phyloP scores from a whole-genome alignment of 2,329 filamentous ascomycete species.

The Sarocladium brachiariae region DNA sequence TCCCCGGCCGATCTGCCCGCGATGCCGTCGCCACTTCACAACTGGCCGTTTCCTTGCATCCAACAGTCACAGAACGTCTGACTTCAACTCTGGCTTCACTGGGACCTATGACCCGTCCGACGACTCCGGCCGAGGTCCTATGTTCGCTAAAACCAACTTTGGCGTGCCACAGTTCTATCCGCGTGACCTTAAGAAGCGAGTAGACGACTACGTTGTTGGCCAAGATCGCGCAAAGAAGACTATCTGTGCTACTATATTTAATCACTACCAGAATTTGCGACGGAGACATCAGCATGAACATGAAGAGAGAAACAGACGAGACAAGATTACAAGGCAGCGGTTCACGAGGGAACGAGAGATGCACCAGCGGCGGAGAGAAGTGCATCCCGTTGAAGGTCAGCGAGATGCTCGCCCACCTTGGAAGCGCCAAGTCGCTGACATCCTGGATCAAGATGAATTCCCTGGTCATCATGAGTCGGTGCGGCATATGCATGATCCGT shows the following conservation, averaged over 20 bases:
- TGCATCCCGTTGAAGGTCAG: slow-evolving; percentile 74
- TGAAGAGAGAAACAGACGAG: slow-evolving; percentile 45
- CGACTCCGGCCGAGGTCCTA: slow-evolving; percentile 49
- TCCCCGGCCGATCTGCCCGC: slow-evolving; percentile 11
- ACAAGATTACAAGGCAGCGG: slow-evolving; percentile 64
- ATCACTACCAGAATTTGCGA: slow-evolving; percentile 87
- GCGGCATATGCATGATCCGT: slow-evolving; percentile 32
- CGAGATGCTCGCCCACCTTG: slow-evolving; percentile 20
- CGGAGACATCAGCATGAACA: slow-evolving; percentile 73
- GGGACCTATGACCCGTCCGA: slow-evolving; percentile 50
- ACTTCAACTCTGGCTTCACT: slow-evolving; percentile 53
- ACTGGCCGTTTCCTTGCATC: slow-evolving; percentile 16
- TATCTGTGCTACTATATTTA: slow-evolving; percentile 87
- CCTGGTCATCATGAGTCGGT: slow-evolving; percentile 44
- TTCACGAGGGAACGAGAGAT: slow-evolving; percentile 60
- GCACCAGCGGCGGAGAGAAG: slow-evolving; percentile 46
- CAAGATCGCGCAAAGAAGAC: slow-evolving; percentile 94
- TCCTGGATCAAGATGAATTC: slow-evolving; percentile 43
- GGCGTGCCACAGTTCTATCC: slow-evolving; percentile 60
- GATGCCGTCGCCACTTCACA: slow-evolving; percentile 20
- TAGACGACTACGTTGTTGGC: slow-evolving; percentile 94
- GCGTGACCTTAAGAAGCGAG: slow-evolving; percentile 72
- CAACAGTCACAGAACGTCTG: slow-evolving; percentile 31
- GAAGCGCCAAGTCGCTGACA: slow-evolving; percentile 27
- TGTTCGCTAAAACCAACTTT: slow-evolving; percentile 49